These are phyloP conservation scores for Bigelowiella natans DNA, from an alignment of 78 protist species.

Conservation along the genomic window DNA sequence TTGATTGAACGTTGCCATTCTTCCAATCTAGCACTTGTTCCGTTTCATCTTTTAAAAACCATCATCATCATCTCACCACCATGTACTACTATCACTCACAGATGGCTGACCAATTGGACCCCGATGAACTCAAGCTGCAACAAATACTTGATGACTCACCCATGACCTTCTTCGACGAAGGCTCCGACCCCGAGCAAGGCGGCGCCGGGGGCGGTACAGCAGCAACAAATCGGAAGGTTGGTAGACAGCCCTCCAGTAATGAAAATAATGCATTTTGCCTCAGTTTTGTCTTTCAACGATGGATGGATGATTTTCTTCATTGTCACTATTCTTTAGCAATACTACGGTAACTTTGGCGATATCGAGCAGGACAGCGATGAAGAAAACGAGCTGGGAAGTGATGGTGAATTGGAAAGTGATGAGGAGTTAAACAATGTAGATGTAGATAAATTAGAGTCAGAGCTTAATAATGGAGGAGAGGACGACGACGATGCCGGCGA, in stretches of 20 bases:
- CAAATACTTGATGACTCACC: not conserved
- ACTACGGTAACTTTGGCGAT: too few relatives aligned
- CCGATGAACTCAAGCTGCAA: not conserved
- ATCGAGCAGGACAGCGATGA: too few relatives aligned
- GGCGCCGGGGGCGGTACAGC: too few relatives aligned
- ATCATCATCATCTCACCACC: not conserved
- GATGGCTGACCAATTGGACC: not conserved
- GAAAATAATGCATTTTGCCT: too few relatives aligned
- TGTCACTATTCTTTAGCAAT: too few relatives aligned
- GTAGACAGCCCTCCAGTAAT: too few relatives aligned
- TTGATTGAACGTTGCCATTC: not conserved
- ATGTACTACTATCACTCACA: too few relatives aligned
- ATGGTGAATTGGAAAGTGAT: not conserved
- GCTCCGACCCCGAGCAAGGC: not conserved
- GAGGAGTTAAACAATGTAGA: not conserved
- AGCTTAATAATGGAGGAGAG: too few relatives aligned
- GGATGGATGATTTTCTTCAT: too few relatives aligned
- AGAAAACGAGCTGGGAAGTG: not conserved
- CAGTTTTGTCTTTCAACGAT: too few relatives aligned
- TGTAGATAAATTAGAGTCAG: not conserved
- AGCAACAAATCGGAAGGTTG: too few relatives aligned
- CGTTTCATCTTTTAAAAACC: too few relatives aligned
- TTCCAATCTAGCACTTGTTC: not conserved
- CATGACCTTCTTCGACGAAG: not conserved
- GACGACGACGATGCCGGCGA: not conserved